Conservation (phyloP, 495 filamentous ascomycete genomes). For the Penicillium verhagenii region DNA sequence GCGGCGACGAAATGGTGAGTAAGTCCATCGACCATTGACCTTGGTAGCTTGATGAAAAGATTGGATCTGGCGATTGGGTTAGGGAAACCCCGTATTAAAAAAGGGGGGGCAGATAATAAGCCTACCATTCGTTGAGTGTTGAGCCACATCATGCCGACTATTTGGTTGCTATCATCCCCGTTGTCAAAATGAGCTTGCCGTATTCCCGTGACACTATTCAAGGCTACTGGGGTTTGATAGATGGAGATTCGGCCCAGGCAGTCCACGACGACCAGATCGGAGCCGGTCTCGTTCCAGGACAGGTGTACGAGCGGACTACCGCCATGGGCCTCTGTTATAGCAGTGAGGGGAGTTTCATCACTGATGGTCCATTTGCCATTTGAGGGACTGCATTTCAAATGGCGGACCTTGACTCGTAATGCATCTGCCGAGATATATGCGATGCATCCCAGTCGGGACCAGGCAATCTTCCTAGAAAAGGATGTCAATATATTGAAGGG, state of each 20-base stretch:
- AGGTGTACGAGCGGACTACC: conserved; percentile 66
- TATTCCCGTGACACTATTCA: conserved; percentile 62
- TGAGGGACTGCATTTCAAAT: conserved; percentile 65
- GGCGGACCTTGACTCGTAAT: conserved; percentile 63
- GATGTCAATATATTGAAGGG: conserved; percentile 5
- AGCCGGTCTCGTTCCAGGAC: conserved; percentile 71
- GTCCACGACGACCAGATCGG: conserved; percentile 77
- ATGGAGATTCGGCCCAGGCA: conserved; percentile 70
- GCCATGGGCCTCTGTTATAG: conserved; percentile 44
- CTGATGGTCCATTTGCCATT: conserved; percentile 79
- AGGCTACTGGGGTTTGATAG: conserved; percentile 55
- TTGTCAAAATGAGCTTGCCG: conserved; percentile 58
- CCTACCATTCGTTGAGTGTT: conserved; percentile 57
- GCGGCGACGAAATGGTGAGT: conserved; percentile 47
- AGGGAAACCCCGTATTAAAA: conserved; percentile 4
- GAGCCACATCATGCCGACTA: conserved; percentile 87
- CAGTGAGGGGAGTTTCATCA: conserved; percentile 49
- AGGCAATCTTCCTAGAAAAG: conserved; percentile 67
- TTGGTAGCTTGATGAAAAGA: conserved; percentile 53
- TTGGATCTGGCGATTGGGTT: conserved; percentile 38
- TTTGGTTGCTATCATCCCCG: conserved; percentile 66
- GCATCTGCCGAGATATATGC: conserved; percentile 77
- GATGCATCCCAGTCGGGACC: conserved; percentile 87
- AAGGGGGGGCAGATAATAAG: neutral
- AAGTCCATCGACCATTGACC: conserved; percentile 51